Conservation (phyloP, 129 eudicot species). For the Pseudognaphalium luteoalbum region DNA sequence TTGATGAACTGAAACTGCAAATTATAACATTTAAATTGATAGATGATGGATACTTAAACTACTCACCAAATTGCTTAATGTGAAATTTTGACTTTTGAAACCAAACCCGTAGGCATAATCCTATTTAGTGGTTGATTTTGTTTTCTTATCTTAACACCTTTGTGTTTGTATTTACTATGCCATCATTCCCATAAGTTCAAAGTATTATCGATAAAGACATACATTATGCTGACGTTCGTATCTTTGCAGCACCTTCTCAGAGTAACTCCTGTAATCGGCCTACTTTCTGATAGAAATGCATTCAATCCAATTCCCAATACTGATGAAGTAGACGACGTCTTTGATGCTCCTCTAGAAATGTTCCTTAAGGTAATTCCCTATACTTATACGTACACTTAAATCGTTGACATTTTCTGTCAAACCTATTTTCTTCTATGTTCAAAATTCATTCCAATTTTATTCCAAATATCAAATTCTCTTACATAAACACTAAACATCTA, state of each 20-base stretch:
- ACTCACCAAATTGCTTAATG: background rate
- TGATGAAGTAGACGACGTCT: conserved; percentile 79
- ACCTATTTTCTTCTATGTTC: background rate
- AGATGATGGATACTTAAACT: too few species aligned
- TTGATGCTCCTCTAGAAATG: conserved; percentile 96
- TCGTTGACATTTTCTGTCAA: background rate
- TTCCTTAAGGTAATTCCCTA: conserved; percentile 71
- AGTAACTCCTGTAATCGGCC: conserved; percentile 86
- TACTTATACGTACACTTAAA: background rate
- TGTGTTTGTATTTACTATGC: background rate
- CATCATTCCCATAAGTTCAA: background rate
- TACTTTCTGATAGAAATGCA: conserved; percentile 61
- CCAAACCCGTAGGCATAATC: background rate
- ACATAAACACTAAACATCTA: background rate
- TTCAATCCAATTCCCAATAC: conserved; percentile 67
- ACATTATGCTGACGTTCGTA: background rate
- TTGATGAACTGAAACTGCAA: too few species aligned
- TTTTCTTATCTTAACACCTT: background rate
- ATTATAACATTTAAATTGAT: too few species aligned
- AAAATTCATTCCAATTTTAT: background rate
- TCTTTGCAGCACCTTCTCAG: conserved; percentile 74
- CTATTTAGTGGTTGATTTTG: background rate
- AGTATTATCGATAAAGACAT: too few species aligned
- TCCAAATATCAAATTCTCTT: background rate
- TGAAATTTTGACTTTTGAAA: background rate